phyloP scores from a whole-genome alignment of 2,329 filamentous ascomycete species.

The Nannizzia gypsea region DNA sequence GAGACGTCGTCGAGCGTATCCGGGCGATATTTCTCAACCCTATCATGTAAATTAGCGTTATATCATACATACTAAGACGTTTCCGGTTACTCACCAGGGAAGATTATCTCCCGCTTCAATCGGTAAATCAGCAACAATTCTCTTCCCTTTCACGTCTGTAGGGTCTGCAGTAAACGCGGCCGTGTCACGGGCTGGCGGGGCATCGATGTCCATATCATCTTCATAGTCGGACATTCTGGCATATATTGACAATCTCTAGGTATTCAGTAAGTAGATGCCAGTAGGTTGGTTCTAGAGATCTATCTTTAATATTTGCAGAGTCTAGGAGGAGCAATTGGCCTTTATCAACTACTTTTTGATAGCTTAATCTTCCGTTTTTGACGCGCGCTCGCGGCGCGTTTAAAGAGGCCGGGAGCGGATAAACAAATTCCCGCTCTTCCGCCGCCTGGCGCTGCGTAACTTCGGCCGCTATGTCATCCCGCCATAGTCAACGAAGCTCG shows the following conservation, averaged over 20 bases:
- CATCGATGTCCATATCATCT: slow-evolving; percentile 61
- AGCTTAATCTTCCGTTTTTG: not conserved
- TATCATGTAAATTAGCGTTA: slow-evolving; percentile 24
- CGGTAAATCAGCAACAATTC: slow-evolving; percentile 82
- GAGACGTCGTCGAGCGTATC: slow-evolving; percentile 83
- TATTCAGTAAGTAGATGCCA: not conserved
- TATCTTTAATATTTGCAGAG: not conserved
- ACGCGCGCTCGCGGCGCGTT: not conserved
- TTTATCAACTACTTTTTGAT: not conserved
- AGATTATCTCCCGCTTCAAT: slow-evolving; percentile 88
- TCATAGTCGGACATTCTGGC: slow-evolving; percentile 43
- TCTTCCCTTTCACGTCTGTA: slow-evolving; percentile 61
- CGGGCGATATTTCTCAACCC: slow-evolving; percentile 96
- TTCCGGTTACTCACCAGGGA: slow-evolving; percentile 55
- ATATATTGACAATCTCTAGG: not conserved
- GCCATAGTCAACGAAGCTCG: not conserved
- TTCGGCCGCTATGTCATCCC: not conserved
- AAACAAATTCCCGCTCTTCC: not conserved
- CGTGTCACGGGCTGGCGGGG: slow-evolving; percentile 36
- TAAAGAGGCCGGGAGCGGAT: not conserved
- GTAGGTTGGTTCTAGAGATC: not conserved
- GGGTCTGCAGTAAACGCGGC: slow-evolving; percentile 61
- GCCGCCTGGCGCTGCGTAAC: not conserved
- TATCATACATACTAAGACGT: slow-evolving; percentile 10
- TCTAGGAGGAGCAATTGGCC: not conserved